Evolutionary conservation across 164 flowering plant species (phyloP).

Genomic region (Echeveria elegans): DNA sequence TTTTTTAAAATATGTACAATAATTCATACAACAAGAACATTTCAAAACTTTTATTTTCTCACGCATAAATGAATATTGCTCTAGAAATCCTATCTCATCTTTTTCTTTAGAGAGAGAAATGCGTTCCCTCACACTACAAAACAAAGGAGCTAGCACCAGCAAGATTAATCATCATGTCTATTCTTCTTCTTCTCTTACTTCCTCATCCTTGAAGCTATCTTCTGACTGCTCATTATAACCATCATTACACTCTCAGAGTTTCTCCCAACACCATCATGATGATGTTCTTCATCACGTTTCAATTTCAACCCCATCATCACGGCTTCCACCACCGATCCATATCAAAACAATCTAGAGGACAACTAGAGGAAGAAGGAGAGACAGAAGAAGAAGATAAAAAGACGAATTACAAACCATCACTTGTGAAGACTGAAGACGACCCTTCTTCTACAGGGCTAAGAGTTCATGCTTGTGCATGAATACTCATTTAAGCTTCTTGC

Average conservation of each 20-base stretch:
- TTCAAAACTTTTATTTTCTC: not conserved
- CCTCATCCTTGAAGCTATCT: conserved; percentile 1
- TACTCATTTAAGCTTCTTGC: not conserved
- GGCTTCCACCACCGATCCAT: not conserved
- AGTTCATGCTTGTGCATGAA: not conserved
- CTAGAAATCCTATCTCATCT: not conserved
- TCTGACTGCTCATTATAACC: conserved; percentile 1
- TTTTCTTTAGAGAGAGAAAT: not conserved
- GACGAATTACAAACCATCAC: not conserved
- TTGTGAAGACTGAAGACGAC: not conserved
- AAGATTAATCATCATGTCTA: conserved; percentile 6
- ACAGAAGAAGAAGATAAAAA: not conserved
- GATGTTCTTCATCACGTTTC: conserved; percentile 5
- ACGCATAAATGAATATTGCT: not conserved
- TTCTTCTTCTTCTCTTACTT: conserved; percentile 4
- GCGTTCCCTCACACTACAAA: not conserved
- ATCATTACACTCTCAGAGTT: not conserved
- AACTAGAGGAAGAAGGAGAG: not conserved
- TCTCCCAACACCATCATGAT: conserved; percentile 2
- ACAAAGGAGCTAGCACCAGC: conserved; percentile 6
- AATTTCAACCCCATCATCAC: conserved; percentile 8
- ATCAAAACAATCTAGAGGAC: conserved; percentile 1
- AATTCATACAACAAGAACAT: too few species aligned
- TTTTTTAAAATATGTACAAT: too few species aligned
- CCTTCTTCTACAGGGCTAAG: not conserved